These are phyloP conservation scores for Ceratobasidium sp. DNA, from an alignment of 1,284 basidiomycete genomes.

Conservation along the genomic window DNA sequence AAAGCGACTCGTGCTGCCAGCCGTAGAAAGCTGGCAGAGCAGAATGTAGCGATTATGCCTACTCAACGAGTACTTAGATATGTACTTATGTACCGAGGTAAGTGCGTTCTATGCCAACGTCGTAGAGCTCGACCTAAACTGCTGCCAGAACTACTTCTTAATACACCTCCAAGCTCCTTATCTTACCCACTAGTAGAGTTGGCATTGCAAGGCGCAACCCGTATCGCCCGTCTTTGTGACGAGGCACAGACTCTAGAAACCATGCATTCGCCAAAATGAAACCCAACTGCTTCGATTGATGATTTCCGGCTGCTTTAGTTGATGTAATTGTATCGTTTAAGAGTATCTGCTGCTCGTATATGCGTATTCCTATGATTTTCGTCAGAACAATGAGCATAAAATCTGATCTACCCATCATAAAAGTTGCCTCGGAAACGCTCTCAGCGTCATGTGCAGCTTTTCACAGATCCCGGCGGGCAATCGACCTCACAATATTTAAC, in stretches of 20 bases:
- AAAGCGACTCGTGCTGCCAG: not conserved
- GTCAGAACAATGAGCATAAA: no score
- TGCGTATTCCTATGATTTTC: no score
- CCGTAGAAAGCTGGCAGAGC: constrained; percentile 53
- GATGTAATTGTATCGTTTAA: no score
- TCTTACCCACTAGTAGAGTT: constrained; percentile 67
- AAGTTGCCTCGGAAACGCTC: no score
- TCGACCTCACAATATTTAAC: no score
- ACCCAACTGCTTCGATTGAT: no score
- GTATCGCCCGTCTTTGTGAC: constrained; percentile 75
- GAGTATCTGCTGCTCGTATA: no score
- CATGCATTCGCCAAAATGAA: constrained; percentile 31
- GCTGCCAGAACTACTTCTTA: constrained; percentile 60
- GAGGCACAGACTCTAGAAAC: constrained; percentile 71
- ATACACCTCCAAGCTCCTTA: constrained; percentile 63
- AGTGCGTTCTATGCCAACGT: constrained; percentile 50
- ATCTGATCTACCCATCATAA: no score
- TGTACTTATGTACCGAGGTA: constrained; percentile 74
- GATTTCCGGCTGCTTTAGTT: no score
- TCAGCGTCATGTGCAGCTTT: no score
- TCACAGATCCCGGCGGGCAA: no score
- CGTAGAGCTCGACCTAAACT: not conserved
- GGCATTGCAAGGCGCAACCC: constrained; percentile 69
- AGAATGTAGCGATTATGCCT: constrained; percentile 77
- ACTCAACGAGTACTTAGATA: constrained; percentile 78